Percentiles rank a stretch among this genome's conserved stretches.
phyloP scores from a whole-genome alignment of 371 early-diverging fungal genomes.

The Choanephora cucurbitarum region DNA sequence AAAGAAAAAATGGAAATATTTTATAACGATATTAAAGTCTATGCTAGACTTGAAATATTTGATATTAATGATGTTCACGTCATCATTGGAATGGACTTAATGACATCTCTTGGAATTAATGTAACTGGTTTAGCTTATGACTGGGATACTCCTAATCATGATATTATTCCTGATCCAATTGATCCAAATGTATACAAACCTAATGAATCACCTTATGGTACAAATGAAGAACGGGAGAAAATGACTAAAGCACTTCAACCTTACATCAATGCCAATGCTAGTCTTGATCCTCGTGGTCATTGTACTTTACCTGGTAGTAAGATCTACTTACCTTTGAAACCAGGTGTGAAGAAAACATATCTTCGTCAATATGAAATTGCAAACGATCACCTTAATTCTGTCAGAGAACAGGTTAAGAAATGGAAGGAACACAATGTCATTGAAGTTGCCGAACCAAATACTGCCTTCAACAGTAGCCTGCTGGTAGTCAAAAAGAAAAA shows the following conservation, averaged over 20 bases:
- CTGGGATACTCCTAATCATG: too few relatives aligned
- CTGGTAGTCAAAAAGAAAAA: constrained; percentile 7
- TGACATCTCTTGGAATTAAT: too few relatives aligned
- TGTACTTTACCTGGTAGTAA: constrained; percentile 13
- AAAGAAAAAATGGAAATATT: too few relatives aligned
- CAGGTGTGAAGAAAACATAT: background rate
- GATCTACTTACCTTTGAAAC: background rate
- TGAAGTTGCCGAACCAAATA: constrained; percentile 1
- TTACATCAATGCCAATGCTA: background rate
- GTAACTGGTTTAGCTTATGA: too few relatives aligned
- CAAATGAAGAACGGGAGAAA: background rate
- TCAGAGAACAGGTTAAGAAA: constrained; percentile 2
- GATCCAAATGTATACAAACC: background rate
- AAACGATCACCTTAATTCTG: background rate
- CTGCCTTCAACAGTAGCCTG: constrained; percentile 3
- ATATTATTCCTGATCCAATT: background rate
- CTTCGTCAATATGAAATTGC: background rate
- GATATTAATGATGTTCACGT: too few relatives aligned
- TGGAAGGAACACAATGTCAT: constrained; percentile 12
- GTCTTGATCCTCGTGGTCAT: constrained; percentile 4
- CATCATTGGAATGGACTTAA: too few relatives aligned
- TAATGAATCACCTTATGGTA: constrained; percentile 7
- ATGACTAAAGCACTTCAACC: background rate
- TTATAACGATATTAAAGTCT: too few relatives aligned
- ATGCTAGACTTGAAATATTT: too few relatives aligned